Conservation (phyloP, 768 basidiomycete genomes). For the Rhizopogon roseolus region DNA sequence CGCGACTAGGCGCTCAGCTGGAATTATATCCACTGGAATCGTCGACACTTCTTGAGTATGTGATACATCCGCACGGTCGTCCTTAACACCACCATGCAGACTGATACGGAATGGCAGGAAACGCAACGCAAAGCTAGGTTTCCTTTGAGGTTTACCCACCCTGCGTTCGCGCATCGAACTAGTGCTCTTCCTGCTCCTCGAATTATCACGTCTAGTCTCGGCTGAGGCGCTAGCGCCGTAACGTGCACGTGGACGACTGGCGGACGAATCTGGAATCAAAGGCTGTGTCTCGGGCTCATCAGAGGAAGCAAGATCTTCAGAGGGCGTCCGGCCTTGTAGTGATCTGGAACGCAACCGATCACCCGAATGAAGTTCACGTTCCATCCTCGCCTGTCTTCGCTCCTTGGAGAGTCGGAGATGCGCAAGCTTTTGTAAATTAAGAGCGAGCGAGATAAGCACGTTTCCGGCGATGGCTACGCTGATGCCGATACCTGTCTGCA, state of each 20-base stretch:
- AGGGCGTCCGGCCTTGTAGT: neutral
- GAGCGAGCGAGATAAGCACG: constrained; percentile 81
- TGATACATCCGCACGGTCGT: neutral
- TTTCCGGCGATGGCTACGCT: constrained; percentile 80
- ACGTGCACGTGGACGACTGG: neutral
- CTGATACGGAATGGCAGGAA: constrained; percentile 26
- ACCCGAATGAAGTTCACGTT: constrained; percentile 5
- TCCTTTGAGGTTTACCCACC: constrained; percentile 14
- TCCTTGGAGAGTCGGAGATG: constrained; percentile 61
- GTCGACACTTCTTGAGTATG: neutral
- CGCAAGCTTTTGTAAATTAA: constrained; percentile 91
- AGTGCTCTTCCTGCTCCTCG: constrained; percentile 23
- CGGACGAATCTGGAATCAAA: constrained; percentile 9
- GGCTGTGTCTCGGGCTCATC: constrained; percentile 20
- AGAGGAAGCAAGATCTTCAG: neutral
- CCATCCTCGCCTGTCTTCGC: constrained; percentile 16
- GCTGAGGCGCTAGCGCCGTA: constrained; percentile 14
- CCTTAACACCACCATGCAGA: constrained; percentile 7
- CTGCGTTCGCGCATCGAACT: constrained; percentile 10
- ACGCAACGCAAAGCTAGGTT: constrained; percentile 29
- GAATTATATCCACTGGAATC: constrained; percentile 38
- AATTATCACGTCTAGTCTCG: constrained; percentile 15
- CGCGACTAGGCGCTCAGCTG: constrained; percentile 28
- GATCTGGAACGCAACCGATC: neutral
- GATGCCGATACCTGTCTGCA: constrained; percentile 69